These are phyloP conservation scores for Bipolaris zeicola DNA, from an alignment of 2,329 filamentous ascomycete genomes.

Conservation along the genomic window DNA sequence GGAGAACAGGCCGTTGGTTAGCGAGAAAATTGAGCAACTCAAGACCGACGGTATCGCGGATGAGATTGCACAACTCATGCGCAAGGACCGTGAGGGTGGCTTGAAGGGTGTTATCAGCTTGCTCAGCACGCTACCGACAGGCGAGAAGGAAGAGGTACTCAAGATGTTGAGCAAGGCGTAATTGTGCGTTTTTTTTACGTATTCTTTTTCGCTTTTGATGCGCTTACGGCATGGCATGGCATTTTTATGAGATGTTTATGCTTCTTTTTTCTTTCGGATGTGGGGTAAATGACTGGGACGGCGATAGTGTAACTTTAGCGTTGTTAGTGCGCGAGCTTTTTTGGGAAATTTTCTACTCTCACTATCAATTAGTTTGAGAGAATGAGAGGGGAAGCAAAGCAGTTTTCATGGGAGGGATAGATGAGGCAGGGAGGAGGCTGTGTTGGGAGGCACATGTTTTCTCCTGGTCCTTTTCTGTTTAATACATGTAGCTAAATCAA, in stretches of 20 bases:
- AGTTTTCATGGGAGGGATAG: conserved; percentile 1
- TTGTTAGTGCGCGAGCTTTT: conserved; percentile 5
- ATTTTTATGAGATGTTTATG: conserved; percentile 10
- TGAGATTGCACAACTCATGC: conserved; percentile 71
- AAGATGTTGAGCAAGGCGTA: conserved; percentile 57
- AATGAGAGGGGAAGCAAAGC: background rate
- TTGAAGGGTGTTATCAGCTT: conserved; percentile 88
- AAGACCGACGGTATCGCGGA: conserved; percentile 75
- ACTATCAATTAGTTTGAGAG: conserved; percentile 4
- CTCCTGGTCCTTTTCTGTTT: background rate
- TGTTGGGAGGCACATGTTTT: conserved; percentile 25
- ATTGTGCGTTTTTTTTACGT: background rate
- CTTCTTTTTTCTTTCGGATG: conserved; percentile 1
- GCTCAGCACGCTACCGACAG: conserved; percentile 82
- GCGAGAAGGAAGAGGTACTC: conserved; percentile 84
- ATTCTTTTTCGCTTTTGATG: conserved; percentile 11
- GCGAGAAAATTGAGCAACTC: conserved; percentile 81
- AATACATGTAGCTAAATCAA: conserved; percentile 1
- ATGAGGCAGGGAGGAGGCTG: conserved; percentile 2
- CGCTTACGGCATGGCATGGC: conserved; percentile 11
- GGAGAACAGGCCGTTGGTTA: conserved; percentile 82
- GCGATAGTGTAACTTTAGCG: conserved; percentile 15
- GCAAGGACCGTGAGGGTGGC: conserved; percentile 69
- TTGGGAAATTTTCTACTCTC: conserved; percentile 11
- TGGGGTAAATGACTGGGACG: conserved; percentile 1